A percentile compares a stretch with the other conserved stretches of the same genome.
Conservation (phyloP, 2,329 filamentous ascomycete species). For the Xylariaceae sp. region DNA sequence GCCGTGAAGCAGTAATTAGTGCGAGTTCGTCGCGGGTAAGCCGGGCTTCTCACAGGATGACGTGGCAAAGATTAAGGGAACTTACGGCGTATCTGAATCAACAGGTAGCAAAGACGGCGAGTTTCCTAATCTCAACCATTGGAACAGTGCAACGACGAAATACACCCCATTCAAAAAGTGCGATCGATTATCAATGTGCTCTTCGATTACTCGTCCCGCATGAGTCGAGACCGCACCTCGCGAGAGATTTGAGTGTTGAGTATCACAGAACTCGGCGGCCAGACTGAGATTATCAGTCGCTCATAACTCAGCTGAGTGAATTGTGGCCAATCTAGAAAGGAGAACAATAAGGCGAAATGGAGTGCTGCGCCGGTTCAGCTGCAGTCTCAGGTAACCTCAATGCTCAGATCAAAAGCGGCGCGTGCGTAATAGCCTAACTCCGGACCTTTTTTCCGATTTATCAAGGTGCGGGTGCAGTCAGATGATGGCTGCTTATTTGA, state of each 20-base stretch:
- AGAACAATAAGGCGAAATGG: neutral
- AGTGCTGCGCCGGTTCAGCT: neutral
- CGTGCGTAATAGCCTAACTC: neutral
- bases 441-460: neutral
- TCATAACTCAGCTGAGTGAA: neutral
- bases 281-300: neutral
- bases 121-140: too few relatives aligned
- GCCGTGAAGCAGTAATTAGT: neutral
- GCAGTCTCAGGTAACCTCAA: neutral
- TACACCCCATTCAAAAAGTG: too few relatives aligned
- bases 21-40: neutral
- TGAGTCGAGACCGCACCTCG: neutral
- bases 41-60: neutral
- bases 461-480: neutral
- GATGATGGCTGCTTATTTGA: slow-evolving; percentile 17
- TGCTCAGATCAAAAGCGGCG: neutral
- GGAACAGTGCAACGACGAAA: neutral
- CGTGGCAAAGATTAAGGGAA: neutral
- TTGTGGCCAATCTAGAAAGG: neutral
- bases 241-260: neutral
- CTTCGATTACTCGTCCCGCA: neutral
- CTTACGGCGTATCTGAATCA: too few relatives aligned
- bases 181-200: too few relatives aligned
- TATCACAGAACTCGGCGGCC: too few relatives aligned
- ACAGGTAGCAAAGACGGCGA: too few relatives aligned